Percentiles rank a stretch among this genome's conserved stretches.
These are phyloP conservation scores for Porphyra umbilicalis DNA, from an alignment of 31 red algal genomes.

Conservation along the genomic window DNA sequence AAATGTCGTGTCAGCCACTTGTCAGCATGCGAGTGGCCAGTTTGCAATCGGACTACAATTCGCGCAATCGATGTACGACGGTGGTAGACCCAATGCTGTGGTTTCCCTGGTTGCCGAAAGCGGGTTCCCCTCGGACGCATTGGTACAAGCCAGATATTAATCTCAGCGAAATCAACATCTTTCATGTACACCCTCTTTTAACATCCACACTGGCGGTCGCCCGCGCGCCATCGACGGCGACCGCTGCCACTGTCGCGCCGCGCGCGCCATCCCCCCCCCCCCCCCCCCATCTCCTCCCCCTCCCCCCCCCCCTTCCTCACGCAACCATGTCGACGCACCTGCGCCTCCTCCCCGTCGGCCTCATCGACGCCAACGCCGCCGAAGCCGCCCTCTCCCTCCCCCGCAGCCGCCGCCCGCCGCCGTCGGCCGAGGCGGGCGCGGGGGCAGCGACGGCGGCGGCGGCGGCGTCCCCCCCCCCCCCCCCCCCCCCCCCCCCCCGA, in stretches of 20 bases:
- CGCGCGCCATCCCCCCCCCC: not conserved
- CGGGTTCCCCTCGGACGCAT: too few relatives aligned
- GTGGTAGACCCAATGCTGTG: too few relatives aligned
- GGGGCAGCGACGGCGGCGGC: not conserved
- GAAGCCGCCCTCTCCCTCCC: not conserved
- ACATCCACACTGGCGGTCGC: too few relatives aligned
- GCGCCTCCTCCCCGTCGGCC: not conserved
- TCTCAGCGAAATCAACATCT: too few relatives aligned
- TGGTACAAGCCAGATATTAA: too few relatives aligned
- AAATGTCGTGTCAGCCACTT: too few relatives aligned
- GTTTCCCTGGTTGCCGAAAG: too few relatives aligned
- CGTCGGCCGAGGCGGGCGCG: not conserved
- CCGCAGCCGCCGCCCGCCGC: not conserved
- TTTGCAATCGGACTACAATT: too few relatives aligned
- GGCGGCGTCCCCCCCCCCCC: not conserved
- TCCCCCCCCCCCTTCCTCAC: not conserved
- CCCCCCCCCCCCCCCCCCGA: not conserved
- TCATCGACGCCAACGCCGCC: not conserved
- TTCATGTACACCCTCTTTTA: too few relatives aligned
- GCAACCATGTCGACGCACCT: not conserved
- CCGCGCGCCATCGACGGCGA: too few relatives aligned
- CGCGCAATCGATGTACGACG: too few relatives aligned
- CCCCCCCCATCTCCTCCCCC: not conserved
- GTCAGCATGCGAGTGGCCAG: too few relatives aligned
- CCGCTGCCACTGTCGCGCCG: not conserved